Conservation (phyloP, 2,329 filamentous ascomycete genomes). For the Cercospora zeina region DNA sequence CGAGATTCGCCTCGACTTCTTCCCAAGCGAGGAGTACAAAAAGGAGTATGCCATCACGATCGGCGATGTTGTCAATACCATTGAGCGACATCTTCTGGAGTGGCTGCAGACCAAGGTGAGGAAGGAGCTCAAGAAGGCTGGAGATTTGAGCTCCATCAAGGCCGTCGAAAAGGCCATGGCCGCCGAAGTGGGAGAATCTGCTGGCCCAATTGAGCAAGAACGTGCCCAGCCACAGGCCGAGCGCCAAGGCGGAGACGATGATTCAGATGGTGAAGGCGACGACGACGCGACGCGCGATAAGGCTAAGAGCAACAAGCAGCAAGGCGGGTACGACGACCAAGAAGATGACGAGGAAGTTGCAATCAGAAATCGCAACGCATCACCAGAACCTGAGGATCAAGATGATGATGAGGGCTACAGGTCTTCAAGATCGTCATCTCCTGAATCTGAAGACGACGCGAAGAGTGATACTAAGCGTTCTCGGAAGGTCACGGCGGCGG, state of each 20-base stretch:
- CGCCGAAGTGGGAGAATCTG: conserved; percentile 64
- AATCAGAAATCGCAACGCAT: conserved; percentile 53
- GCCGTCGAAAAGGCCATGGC: conserved; percentile 67
- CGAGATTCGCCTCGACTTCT: conserved; percentile 78
- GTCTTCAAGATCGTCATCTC: conserved; percentile 44
- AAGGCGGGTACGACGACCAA: conserved; percentile 84
- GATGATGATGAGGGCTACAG: conserved; percentile 58
- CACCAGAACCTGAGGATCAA: conserved; percentile 45
- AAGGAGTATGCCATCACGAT: conserved; percentile 80
- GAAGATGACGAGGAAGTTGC: conserved; percentile 89
- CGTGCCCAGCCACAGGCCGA: conserved; percentile 47
- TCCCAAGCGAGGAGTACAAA: conserved; percentile 78
- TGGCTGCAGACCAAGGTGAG: conserved; percentile 68
- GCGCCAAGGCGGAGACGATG: conserved; percentile 64
- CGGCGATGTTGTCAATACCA: conserved; percentile 71
- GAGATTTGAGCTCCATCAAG: conserved; percentile 57
- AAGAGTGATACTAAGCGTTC: conserved; percentile 5
- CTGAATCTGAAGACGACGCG: conserved; percentile 38
- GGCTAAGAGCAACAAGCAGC: conserved; percentile 70
- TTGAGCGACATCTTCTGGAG: conserved; percentile 79
- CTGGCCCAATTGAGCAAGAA: conserved; percentile 58
- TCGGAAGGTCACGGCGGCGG: conserved; percentile 47
- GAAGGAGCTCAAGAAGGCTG: conserved; percentile 78
- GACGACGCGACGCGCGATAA: conserved; percentile 66
- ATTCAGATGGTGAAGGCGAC: conserved; percentile 62